Conservation (phyloP, 495 filamentous ascomycete species). For the Trichoderma reesei region DNA sequence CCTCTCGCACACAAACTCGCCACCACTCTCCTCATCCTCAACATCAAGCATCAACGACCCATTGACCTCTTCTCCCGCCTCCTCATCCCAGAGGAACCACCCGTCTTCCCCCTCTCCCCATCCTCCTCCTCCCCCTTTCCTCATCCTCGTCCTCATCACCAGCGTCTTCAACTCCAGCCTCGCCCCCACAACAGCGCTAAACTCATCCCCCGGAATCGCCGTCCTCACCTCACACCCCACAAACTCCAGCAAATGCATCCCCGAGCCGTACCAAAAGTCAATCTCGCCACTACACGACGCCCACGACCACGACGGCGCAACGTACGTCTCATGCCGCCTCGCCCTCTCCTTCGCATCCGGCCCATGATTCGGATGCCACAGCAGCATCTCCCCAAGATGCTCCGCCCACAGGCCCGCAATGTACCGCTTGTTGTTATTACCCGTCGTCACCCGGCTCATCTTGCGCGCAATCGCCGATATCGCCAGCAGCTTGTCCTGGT, state of each 20-base stretch:
- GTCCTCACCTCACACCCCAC: neutral
- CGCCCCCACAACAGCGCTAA: neutral
- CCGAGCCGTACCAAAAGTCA: neutral
- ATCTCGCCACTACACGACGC: neutral
- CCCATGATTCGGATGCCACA: neutral
- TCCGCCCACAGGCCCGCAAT: neutral
- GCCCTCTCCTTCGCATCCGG: neutral
- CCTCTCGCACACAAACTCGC: neutral
- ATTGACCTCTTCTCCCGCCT: neutral
- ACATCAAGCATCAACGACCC: neutral
- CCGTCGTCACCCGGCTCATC: neutral
- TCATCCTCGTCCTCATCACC: neutral
- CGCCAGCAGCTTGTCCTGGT: slow-evolving; percentile 1
- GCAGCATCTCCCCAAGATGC: neutral
- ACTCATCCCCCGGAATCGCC: neutral
- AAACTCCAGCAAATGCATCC: neutral
- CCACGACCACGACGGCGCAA: neutral
- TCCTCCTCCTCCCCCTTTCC: too few relatives aligned
- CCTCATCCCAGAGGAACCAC: neutral
- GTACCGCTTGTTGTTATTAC: neutral
- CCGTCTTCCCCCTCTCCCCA: neutral
- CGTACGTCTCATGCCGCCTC: neutral
- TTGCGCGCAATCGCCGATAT: neutral
- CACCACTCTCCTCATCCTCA: neutral
- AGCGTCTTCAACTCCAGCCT: neutral